Evolutionary conservation across 2,329 filamentous ascomycete species (phyloP).

Genomic region (Penicillium olsonii): DNA sequence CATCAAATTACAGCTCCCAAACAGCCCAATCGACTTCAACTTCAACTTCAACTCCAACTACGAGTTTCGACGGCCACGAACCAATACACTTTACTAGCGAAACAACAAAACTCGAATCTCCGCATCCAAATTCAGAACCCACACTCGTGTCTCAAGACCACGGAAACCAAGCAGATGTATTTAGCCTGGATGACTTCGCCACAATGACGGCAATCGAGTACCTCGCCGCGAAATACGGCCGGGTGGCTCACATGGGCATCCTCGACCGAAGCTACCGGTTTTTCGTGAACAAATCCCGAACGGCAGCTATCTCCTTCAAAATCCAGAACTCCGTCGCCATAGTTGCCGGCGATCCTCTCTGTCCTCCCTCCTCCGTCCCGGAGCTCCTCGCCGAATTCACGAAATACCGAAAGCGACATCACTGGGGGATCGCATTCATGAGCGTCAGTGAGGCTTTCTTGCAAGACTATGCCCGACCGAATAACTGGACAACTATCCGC

Average conservation of each 20-base stretch:
- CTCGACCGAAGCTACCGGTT: slow-evolving; percentile 44
- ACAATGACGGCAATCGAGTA: slow-evolving; percentile 32
- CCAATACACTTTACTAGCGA: not conserved
- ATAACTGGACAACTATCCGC: slow-evolving; percentile 38
- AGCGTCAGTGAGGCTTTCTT: slow-evolving; percentile 39
- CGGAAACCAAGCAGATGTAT: slow-evolving; percentile 19
- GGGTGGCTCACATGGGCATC: slow-evolving; percentile 47
- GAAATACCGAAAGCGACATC: slow-evolving; percentile 31
- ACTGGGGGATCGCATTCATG: slow-evolving; percentile 39
- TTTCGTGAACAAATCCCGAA: slow-evolving; percentile 39
- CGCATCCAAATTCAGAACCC: not conserved
- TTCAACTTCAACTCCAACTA: slow-evolving; percentile 15
- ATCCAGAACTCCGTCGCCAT: slow-evolving; percentile 39
- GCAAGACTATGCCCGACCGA: slow-evolving; percentile 26
- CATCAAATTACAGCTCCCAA: slow-evolving; percentile 17
- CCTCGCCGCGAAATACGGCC: slow-evolving; percentile 37
- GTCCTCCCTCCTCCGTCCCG: slow-evolving; percentile 25
- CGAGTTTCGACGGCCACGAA: slow-evolving; percentile 15
- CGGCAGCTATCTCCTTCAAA: slow-evolving; percentile 44
- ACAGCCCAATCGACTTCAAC: slow-evolving; percentile 15
- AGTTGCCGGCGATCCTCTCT: slow-evolving; percentile 44
- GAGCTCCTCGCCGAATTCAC: slow-evolving; percentile 39
- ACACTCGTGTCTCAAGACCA: not conserved
- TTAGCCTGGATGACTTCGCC: slow-evolving; percentile 34
- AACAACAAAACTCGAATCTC: not conserved